Evolutionary conservation across 2,329 filamentous ascomycete species (phyloP).

Genomic region (Beauveria rudraprayagi): DNA sequence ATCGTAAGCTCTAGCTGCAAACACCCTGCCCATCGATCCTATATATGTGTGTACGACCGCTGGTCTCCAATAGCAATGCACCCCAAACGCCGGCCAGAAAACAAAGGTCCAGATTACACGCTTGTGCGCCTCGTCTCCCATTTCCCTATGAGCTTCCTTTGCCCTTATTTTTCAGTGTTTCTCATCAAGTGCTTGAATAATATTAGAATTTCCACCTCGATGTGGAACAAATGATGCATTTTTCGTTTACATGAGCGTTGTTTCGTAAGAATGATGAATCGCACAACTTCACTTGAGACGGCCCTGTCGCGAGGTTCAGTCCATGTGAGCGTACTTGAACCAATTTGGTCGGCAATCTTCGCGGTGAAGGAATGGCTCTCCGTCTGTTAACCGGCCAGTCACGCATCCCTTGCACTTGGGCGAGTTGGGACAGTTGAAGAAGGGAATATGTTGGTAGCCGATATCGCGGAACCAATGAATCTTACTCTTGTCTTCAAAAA

Average conservation of each 20-base stretch:
- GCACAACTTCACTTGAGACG: background rate
- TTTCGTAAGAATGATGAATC: background rate
- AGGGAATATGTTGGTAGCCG: slow-evolving; percentile 95
- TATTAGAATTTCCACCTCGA: background rate
- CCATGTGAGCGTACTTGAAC: slow-evolving; percentile 90
- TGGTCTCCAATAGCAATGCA: slow-evolving; percentile 8
- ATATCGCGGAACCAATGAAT: slow-evolving; percentile 99
- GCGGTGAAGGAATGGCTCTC: slow-evolving; percentile 73
- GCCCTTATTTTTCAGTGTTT: background rate
- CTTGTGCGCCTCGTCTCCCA: background rate
- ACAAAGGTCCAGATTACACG: slow-evolving; percentile 2
- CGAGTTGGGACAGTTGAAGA: slow-evolving; percentile 97
- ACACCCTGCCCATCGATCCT: background rate
- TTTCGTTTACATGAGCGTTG: background rate
- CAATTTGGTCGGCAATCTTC: slow-evolving; percentile 95
- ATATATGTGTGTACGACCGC: background rate
- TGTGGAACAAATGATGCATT: background rate
- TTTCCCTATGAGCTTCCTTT: background rate
- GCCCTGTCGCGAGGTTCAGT: slow-evolving; percentile 35
- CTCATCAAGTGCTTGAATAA: background rate
- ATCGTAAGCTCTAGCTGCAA: background rate
- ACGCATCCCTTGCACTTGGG: slow-evolving; percentile 85
- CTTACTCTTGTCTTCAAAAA: slow-evolving; percentile 85
- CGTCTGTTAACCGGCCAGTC: slow-evolving; percentile 82
- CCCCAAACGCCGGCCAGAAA: slow-evolving; percentile 3